Evolutionary conservation across 2,329 filamentous ascomycete species (phyloP), one percentile per base, ranked within the genome.

Genomic region (Mollisia scopiformis): DNA sequence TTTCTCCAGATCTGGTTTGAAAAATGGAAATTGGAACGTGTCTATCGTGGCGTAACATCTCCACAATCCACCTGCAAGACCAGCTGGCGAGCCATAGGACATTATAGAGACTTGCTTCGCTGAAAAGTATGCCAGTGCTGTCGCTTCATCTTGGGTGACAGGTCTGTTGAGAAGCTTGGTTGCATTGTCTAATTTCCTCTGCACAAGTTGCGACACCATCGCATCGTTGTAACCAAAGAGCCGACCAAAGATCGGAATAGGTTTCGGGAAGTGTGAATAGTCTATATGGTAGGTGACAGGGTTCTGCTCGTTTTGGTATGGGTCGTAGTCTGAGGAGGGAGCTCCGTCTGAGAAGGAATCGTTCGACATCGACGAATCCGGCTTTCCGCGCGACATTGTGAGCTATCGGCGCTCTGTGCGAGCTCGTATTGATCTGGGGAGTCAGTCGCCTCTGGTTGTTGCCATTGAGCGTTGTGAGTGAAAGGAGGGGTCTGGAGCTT

Each of bases 11-110:
- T 72, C 66, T n/a, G 69, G 71, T 47, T 70, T 64, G 30, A 55
- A 70, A 46, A 74, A 72, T 6, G 72, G 72, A 58, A 72, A 72
- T 47, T 65, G 63, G 50, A 69, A 71, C 25, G 61, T 65, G 8
- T 51, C 7, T 5, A 30, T 41, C 7, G 71, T 68, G 13, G 31
- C 55, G 16, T 69, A 68, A 11, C 66, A 61, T 54, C 67, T 65
- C 59, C 64, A 71, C 5, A 63, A 25, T 10, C 70, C 72, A n/a
- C 46, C 68, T 13, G 62, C 58, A 21, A 70, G 47, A 0, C 71
- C 72, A 2, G 66, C 6, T 2, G 66, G 62, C 2, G 55, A 23
- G 2, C 63, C 66, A 50, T 70, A 74, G 21, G 72, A 74, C 25
- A 58, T 46, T 3, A 71, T 65, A 1, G 62, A 61, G 2, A 72